Base-by-base conservation (phyloP, 768 basidiomycete species). In the Mycena capillaripes region DNA sequence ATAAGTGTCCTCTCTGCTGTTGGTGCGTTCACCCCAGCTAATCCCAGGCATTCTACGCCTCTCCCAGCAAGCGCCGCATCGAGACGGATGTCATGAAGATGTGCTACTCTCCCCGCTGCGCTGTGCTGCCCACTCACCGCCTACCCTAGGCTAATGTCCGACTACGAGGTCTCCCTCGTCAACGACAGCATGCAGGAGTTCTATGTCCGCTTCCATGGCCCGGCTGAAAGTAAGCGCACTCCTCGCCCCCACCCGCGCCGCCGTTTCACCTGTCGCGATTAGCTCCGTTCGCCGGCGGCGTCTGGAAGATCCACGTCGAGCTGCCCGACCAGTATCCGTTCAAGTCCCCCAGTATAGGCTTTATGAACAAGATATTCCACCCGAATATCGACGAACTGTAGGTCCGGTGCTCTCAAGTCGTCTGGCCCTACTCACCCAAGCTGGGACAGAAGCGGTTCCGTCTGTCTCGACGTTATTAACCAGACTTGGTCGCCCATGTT, bases 401-500 rank as follows among this genome's bases (percentile, higher is more conserved):
- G 79, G 96, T 86, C n/a, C 55, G 29, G 50, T 70, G 66, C 58
- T 66, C 34, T 46, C 40, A 48, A n/a, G 52, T 67, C n/a, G 63
- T 25, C 7, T 27, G 40, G 42, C 32, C 64, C 57, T 19, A 57
- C 70, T 77, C 66, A 76, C 61, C 42, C 29, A 55, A 23, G 23
- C 10, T 50, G 62, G 46, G 71, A 34, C 80, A 97, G 97, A 79
- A 98, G 97, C 79, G 97, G 97, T 50, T 98, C 97, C 7, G 97
- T 99, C 62, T 99, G 98, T 82, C 86, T 99, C 74, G 98, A 99
- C 82, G 98, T 98, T 48, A 98, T 98, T 82, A 98, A 98, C 81
- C 97, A 98, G 85, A 98, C 97, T 19, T 99, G 98, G 98, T 99
- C 98, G 48, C 98, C 98, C 2, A 99, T 99, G 98, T 99, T 98